A percentile compares a stretch with the other conserved stretches of the same genome.
Evolutionary conservation across 768 basidiomycete species (phyloP).

Genomic region (Leccinum subtestaceum): DNA sequence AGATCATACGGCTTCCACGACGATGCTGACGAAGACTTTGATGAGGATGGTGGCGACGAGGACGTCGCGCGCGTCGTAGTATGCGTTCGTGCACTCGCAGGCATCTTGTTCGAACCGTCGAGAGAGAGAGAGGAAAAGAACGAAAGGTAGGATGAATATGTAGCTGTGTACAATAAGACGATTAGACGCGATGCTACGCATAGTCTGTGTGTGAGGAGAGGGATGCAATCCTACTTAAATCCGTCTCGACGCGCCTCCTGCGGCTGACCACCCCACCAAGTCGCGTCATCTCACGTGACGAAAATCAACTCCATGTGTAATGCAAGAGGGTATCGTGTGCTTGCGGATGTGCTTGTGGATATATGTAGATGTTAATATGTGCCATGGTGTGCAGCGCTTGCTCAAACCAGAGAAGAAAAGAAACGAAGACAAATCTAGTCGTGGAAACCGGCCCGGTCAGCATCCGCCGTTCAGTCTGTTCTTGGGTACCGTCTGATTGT

Average conservation of each 20-base stretch:
- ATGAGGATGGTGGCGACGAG: neutral
- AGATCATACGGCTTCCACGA: slow-evolving; percentile 25
- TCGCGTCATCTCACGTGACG: slow-evolving; percentile 27
- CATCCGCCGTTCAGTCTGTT: slow-evolving; percentile 41
- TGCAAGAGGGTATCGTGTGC: neutral
- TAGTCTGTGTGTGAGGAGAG: neutral
- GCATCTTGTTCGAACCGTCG: slow-evolving; percentile 16
- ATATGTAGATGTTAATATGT: neutral
- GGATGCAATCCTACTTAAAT: slow-evolving; percentile 2
- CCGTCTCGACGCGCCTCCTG: slow-evolving; percentile 14
- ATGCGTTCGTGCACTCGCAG: slow-evolving; percentile 17
- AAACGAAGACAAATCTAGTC: slow-evolving; percentile 5
- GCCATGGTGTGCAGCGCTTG: neutral
- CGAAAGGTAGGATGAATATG: slow-evolving; percentile 14
- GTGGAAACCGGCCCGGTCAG: slow-evolving; percentile 12
- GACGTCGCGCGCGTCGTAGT: slow-evolving; percentile 1
- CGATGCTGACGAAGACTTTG: neutral
- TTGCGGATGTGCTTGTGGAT: neutral
- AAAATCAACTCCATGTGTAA: slow-evolving; percentile 23
- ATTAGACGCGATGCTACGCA: slow-evolving; percentile 21
- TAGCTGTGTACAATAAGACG: slow-evolving; percentile 25
- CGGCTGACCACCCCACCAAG: slow-evolving; percentile 28
- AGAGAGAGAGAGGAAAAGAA: neutral
- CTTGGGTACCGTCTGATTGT: slow-evolving; percentile 57
- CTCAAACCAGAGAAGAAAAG: neutral